Evolutionary conservation across 495 filamentous ascomycete genomes (phyloP), one percentile per base, ranked within the genome.

Genomic region (Collariella sp.): DNA sequence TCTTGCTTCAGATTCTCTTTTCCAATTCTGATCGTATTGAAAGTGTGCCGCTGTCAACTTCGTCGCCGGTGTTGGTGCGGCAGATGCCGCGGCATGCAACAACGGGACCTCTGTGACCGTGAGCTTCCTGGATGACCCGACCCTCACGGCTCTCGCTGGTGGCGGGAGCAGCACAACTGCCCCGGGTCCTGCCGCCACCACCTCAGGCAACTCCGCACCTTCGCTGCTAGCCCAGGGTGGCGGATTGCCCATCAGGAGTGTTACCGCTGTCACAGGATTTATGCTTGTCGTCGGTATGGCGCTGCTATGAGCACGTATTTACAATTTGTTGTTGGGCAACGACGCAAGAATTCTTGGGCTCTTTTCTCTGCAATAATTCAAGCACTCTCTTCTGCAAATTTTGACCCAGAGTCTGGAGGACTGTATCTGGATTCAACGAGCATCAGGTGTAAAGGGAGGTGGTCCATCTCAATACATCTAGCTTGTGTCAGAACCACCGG

Each of bases 11-110:
- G 26, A 4, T 9, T 4, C 34, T n/a, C 31, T 35, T 9, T 10
- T 1, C 43, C 46, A 9, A 6, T 26, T 0, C 16, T 34, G 22
- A 26, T n/a, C 24, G 26, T 31, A 4, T 31, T 31, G 22, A 7
- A 40, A 80, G 78, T 81, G 78, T 50, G 66, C 75, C 19, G 68
- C 71, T 23, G 73, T 79, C 56, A 71, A 72, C 57, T 79, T 80
- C 54, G 72, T 80, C 34, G 56, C 65, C 15, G 78, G 77, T 23
- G 59, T 56, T 33, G 59, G 43, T 45, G 39, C 56, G 0, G 3
- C 49, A 0, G 55, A 58, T 1, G 55, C 56, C 9, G 55, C 55
- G 11, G 2, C 47, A 9, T 81, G 78, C 65, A 68, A 43, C 35
- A 81, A 81, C 50, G 67, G 45, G n/a, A 70, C 67, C 19, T 51